Conservation (phyloP, 306 rosid species). For the Erythrophleum fordii region DNA sequence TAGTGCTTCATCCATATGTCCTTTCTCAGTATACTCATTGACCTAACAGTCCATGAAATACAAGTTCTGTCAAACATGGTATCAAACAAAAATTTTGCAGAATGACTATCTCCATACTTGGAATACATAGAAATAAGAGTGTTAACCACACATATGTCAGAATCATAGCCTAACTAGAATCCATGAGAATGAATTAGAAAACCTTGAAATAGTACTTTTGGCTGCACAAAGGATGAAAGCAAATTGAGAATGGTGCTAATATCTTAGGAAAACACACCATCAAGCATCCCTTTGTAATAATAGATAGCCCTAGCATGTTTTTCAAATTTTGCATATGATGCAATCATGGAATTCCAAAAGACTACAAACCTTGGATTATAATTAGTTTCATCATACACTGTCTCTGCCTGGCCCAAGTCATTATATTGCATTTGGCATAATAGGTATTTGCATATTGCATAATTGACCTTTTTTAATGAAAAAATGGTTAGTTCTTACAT, state of each 20-base stretch:
- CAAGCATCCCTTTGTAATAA: conserved; percentile 56
- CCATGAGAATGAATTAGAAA: conserved; percentile 64
- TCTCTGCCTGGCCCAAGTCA: conserved; percentile 50
- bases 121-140: conserved; percentile 75
- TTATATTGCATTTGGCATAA: conserved; percentile 72
- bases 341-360: conserved; percentile 76
- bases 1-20: conserved; percentile 58
- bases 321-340: conserved; percentile 58
- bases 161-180: conserved; percentile 62
- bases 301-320: conserved; percentile 43
- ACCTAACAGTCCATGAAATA: conserved; percentile 77
- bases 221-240: conserved; percentile 56
- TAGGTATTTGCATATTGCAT: too few species aligned
- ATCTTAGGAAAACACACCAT: conserved; percentile 54
- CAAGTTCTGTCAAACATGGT: conserved; percentile 55
- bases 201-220: conserved; percentile 58
- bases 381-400: conserved; percentile 51
- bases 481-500: too few species aligned
- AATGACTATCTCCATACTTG: conserved; percentile 59
- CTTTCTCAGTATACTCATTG: conserved; percentile 65
- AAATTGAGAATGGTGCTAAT: conserved; percentile 60
- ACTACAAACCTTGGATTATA: conserved; percentile 54
- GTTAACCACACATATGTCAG: conserved; percentile 55
- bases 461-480: too few species aligned
- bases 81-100: conserved; percentile 62